Base-by-base conservation (phyloP, 2,329 filamentous ascomycete genomes). In the Myriangium duriaei region DNA sequence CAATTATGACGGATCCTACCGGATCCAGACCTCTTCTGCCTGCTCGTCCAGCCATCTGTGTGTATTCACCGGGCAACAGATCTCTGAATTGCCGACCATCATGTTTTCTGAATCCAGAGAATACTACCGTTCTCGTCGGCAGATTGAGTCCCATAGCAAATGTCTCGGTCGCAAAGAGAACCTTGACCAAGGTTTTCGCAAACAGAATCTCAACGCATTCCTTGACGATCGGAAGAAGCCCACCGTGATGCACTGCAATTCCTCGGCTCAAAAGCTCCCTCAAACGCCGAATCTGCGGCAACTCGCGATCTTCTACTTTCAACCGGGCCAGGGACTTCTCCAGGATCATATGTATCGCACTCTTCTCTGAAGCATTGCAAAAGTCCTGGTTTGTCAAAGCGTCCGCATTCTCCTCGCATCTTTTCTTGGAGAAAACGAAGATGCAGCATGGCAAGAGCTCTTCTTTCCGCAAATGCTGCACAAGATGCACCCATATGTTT, bases 111-210 rank as follows among this genome's bases (percentile, higher is more conserved):
- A 91, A 94, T 7, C 91, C 91, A 9, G 91, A 96, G 59, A 98
- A 98, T 2, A 96, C 88, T 0, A 98, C 91, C 1, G 91, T 98
- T 47, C 91, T 74, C 1, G 91, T 98, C 0, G 91, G 91, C 40
- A 98, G 64, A 54, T 98, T 98, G 19, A 98, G 69, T 17, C 91
- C 91, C 87, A 98, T 98, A 24, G 91, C 91, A 58, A 98, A 98
- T 0, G 91, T 98, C 58, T 98, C 91, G 0, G 91, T 98, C 0
- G 91, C 91, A 53, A 98, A 98, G 2, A 98, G 71, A 3, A 98
- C 82, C 60, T 98, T 98, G 42, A 98, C 91, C 39, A 98, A 65
- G 1, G 87, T 92, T 59, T 84, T 86, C 0, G 91, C 88, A 51
- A 98, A 98, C 11, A 98, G 63, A 37, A 98, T 93, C 58, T 98